Evolutionary conservation across 2,329 filamentous ascomycete genomes (phyloP), one percentile per base, ranked within the genome.

Genomic region (Microsporum ferrugineum): DNA sequence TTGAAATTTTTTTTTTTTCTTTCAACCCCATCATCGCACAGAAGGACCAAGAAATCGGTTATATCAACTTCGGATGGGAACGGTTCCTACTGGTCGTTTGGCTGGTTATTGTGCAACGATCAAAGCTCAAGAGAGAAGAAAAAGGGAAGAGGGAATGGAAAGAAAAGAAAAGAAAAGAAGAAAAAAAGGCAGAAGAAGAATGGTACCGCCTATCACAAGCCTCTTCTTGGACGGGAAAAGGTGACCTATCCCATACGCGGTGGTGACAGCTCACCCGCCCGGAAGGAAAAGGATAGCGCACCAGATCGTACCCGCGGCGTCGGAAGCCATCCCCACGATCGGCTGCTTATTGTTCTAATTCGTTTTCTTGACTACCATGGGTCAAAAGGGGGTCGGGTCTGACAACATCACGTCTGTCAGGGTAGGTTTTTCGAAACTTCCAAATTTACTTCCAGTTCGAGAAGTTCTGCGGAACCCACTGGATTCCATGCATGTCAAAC

Each of bases 381-480:
- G 29, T 17, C 12, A n/a, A 55, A 43, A 14, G 38, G 39, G 39
- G 14, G 39, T n/a, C 17, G 49, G 49, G 49, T 55, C 49, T 55
- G 49, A 55, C 49, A 55, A 55, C 29, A 55, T 55, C 49, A 55
- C 49, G 49, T 55, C 49, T 55, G 49, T 34, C 49, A 36, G 49
- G 39, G 49, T 36, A 34, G 49, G 49, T 36, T 55, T 55, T 55
- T 55, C 49, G 49, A 55, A 55, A 55, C 29, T 55, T 55, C 49
- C 31, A 55, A 55, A 55, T 55, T 55, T 55, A 55, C 49, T 55
- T 55, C 49, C 49, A 55, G 49, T 55, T 55, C 49, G 49, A 55
- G 49, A 55, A 55, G 49, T 55, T 55, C 49, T 55, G 31, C 49
- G 49, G 33, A 55, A 55, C 49, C 49, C 49, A 34, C 49, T 12